Base-by-base conservation (phyloP, 1,284 basidiomycete genomes). In the Singerocomus inundabilis region DNA sequence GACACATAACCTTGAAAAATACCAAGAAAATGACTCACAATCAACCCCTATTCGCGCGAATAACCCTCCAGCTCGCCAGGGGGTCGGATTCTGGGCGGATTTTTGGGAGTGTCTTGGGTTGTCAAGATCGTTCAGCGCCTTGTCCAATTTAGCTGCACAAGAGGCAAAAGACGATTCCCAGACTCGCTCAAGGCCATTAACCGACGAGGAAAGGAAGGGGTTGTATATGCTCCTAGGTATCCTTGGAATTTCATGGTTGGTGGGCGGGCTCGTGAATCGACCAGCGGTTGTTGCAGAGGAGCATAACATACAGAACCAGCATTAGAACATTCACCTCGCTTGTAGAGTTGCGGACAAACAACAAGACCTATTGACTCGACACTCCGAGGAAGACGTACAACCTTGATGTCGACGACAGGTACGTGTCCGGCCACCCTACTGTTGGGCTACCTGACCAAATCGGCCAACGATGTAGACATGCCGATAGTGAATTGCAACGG, bases 191-290 rank as follows among this genome's bases (percentile, higher is more conserved):
- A 70, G 80, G 52, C 70, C 74, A 5, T 62, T 87, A 49, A 76
- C 77, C 53, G 60, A 59, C 15, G 76, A 81, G 35, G 83, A 88
- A 66, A 67, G 62, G 51, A 70, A 51, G 31, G 85, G 85, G 2
- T 62, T 79, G 5, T 84, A 73, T 67, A 60, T 77, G 16, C 67
- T 88, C 26, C 67, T 77, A 13, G 80, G 78, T 40, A 69, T 84
- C 26, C 52, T 85, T 8, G 74, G 68, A 7, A 73, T 77, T 10
- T 83, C 82, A 0, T 77, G 80, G 66, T 30, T 79, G 8, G 61
- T 75, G 7, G 82, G 76, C 33, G 76, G 78, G 15, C 50, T 70
- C 38, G 62, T 75, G 47, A 62, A 67, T 38, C 63, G 69, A 36
- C 37, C 48, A 16, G 45, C 61, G 8, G 46, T 49, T 30, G 66